Evolutionary conservation across 2,329 filamentous ascomycete species (phyloP).

Genomic region (Zymoseptoria brevis): DNA sequence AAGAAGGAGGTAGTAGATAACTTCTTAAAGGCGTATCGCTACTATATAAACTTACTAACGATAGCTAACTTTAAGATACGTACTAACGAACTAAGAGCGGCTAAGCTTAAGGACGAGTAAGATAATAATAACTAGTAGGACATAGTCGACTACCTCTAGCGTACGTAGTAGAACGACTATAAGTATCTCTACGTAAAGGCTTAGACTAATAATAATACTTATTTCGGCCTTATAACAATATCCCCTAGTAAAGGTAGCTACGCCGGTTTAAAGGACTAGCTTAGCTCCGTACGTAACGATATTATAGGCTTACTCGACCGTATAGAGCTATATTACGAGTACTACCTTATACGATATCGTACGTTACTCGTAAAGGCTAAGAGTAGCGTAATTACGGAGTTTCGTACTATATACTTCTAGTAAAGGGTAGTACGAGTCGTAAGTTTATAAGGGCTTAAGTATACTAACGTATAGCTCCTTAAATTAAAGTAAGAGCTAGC

Average conservation of each 20-base stretch:
- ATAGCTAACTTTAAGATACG: too few species aligned
- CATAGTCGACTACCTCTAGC: neutral
- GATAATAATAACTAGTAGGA: neutral
- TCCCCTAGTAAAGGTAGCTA: neutral
- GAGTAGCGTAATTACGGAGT: neutral
- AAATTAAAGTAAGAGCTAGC: neutral
- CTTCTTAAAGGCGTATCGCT: neutral
- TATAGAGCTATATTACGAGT: neutral
- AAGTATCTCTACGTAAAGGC: neutral
- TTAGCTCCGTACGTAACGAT: neutral
- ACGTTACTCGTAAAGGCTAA: neutral
- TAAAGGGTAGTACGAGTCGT: neutral
- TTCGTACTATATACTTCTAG: neutral
- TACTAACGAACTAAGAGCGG: too few species aligned
- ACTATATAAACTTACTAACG: neutral
- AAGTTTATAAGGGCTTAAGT: neutral
- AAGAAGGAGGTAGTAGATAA: neutral
- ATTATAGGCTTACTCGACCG: neutral
- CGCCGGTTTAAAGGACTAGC: neutral
- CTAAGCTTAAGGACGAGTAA: too few species aligned
- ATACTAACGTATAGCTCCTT: too few species aligned
- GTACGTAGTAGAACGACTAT: neutral
- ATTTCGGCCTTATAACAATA: neutral
- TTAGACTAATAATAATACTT: neutral
- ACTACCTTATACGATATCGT: neutral